Evolutionary conservation across 192 early-diverging fungal genomes (phyloP), one percentile per base, ranked within the genome.

Genomic region (Radiomyces spectabilis): DNA sequence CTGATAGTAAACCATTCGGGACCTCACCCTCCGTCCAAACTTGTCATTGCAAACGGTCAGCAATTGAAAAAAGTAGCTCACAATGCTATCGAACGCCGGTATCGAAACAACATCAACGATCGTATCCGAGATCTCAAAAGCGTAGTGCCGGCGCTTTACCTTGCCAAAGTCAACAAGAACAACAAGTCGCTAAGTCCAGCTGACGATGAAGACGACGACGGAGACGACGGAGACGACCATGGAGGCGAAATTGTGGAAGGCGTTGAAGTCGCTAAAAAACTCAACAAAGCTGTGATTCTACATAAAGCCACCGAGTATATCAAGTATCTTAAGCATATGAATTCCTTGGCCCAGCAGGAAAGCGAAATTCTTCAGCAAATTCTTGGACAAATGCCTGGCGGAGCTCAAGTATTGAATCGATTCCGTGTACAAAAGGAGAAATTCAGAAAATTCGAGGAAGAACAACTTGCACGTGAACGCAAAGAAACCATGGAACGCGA

Each of bases 61-160:
- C 73, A 83, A 47, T 80, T 84, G 49, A 88, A 91, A 63, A 95
- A 93, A 67, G 84, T 91, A 12, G 88, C 92, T 1, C 92, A 97
- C 65, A 97, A 94, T 54, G 91, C 88, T 1, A 97, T 95, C 27
- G 94, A 97, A 66, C 81, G 87, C 22, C 79, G 89, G 38, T 95
- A 97, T 66, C 81, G 94, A 55, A 94, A 94, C 68, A 97, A 97
- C 73, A 90, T 97, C 53, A 95, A 97, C 76, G 87, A 93, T 56
- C 83, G 94, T 29, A 95, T 97, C 37, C 65, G 80, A 38, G 91
- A 97, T 30, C 75, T 97, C 13, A 85, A 86, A 51, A 78, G 78
- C 45, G 80, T 86, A 0, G 87, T 97, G 3, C 94, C 94, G 1
- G 89, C 91, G 0, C 73, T 96, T 24, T 78, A 76, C 37, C 71